These are phyloP conservation scores for Aureobasidium lini DNA, from an alignment of 2,329 filamentous ascomycete species.

Conservation along the genomic window DNA sequence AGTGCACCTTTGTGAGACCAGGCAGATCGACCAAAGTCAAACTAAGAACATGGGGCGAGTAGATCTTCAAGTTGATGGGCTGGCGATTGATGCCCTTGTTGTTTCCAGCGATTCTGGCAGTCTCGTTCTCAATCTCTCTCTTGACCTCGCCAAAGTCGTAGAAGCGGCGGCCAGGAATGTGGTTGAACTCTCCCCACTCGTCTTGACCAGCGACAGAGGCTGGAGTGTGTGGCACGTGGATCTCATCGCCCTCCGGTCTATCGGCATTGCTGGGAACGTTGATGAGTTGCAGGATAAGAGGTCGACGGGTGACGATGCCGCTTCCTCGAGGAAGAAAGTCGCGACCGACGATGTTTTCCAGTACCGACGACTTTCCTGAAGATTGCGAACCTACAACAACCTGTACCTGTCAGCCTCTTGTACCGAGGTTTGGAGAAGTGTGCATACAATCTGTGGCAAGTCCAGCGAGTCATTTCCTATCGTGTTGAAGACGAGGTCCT, in stretches of 20 bases:
- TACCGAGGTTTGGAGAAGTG: not conserved
- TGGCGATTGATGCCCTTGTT: slow-evolving; percentile 98
- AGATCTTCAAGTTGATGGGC: slow-evolving; percentile 97
- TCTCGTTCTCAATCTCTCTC: slow-evolving; percentile 95
- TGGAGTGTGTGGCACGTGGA: slow-evolving; percentile 66
- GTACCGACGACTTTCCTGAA: slow-evolving; percentile 94
- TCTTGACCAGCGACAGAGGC: slow-evolving; percentile 60
- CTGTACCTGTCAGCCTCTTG: slow-evolving; percentile 42
- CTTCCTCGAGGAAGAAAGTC: slow-evolving; percentile 95
- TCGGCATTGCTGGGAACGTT: slow-evolving; percentile 78
- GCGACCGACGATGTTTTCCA: slow-evolving; percentile 96
- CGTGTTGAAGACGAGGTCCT: slow-evolving; percentile 98
- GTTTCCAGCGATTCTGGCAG: slow-evolving; percentile 83
- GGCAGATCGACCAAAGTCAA: slow-evolving; percentile 93
- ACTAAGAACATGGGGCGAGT: slow-evolving; percentile 93
- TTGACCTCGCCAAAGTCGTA: slow-evolving; percentile 90
- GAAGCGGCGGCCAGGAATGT: slow-evolving; percentile 82
- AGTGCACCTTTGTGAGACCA: slow-evolving; percentile 76
- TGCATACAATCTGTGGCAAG: slow-evolving; percentile 87
- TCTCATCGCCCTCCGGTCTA: slow-evolving; percentile 56
- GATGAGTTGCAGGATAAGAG: slow-evolving; percentile 95
- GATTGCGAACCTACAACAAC: slow-evolving; percentile 98
- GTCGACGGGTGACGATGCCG: slow-evolving; percentile 90
- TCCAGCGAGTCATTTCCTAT: slow-evolving; percentile 98
- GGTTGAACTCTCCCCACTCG: slow-evolving; percentile 93